These are phyloP conservation scores for Trichoderma aggressivum DNA, from an alignment of 2,329 filamentous ascomycete genomes.

Conservation along the genomic window DNA sequence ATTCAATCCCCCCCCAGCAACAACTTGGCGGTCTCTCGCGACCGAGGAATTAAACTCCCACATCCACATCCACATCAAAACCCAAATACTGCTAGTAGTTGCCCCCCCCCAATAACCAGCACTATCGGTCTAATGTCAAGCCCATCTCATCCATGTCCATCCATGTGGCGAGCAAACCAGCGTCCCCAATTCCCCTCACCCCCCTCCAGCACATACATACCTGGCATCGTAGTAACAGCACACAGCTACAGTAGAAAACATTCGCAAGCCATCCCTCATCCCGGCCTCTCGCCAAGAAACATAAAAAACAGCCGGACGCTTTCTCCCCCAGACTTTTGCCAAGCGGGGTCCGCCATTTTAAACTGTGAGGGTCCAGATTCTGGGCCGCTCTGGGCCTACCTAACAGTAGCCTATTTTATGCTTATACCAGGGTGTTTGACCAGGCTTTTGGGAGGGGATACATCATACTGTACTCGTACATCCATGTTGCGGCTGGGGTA, in stretches of 20 bases:
- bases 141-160: not conserved
- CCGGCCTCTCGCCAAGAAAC: not conserved
- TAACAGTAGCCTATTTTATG: conserved; percentile 2
- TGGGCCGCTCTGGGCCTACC: not conserved
- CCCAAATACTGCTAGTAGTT: not conserved
- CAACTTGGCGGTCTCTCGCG: not conserved
- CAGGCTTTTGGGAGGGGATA: not conserved
- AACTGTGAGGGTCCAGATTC: not conserved
- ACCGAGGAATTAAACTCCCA: not conserved
- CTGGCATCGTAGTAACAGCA: not conserved
- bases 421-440: not conserved
- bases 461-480: not conserved
- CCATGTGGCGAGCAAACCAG: not conserved
- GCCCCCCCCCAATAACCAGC: not conserved
- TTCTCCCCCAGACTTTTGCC: not conserved
- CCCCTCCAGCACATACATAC: no score
- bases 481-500: not conserved
- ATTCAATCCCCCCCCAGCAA: not conserved
- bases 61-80: not conserved
- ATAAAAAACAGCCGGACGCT: not conserved
- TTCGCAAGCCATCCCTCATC: not conserved
- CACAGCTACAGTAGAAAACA: no score
- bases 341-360: not conserved
- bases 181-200: not conserved
- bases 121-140: not conserved